Conservation (phyloP, 2,329 filamentous ascomycete genomes). For the Herpotrichia juniperi region DNA sequence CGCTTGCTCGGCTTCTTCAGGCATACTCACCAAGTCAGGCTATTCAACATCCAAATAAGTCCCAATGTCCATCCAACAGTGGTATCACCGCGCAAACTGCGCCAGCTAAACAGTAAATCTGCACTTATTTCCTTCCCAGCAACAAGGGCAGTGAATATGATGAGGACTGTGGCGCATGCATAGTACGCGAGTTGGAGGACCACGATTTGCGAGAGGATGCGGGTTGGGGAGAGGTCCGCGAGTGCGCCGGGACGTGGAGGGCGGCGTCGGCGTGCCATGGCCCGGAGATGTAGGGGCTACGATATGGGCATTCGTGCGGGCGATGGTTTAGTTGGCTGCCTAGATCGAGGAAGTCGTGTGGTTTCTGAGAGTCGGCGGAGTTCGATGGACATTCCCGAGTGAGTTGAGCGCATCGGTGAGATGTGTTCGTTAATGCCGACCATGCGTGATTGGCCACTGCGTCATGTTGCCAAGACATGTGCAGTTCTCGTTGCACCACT, state of each 20-base stretch:
- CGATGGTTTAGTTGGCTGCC: neutral
- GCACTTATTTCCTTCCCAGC: conserved; percentile 65
- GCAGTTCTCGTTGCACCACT: neutral
- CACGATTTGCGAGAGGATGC: conserved; percentile 70
- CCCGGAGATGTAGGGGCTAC: conserved; percentile 18
- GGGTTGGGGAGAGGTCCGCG: conserved; percentile 69
- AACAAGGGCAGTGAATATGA: conserved; percentile 71
- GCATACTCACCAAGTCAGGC: conserved; percentile 64
- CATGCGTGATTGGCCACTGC: conserved; percentile 10
- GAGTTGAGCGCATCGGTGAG: neutral
- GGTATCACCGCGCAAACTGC: conserved; percentile 68
- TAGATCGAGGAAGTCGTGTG: neutral
- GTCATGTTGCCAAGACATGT: neutral
- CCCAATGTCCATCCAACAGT: conserved; percentile 73
- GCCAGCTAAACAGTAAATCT: conserved; percentile 68
- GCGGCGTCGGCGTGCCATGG: conserved; percentile 64
- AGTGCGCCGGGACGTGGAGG: conserved; percentile 70
- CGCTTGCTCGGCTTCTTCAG: neutral
- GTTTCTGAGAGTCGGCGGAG: neutral
- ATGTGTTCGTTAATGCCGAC: conserved; percentile 10
- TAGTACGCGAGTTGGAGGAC: conserved; percentile 71
- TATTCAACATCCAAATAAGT: conserved; percentile 71
- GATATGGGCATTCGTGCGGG: conserved; percentile 18
- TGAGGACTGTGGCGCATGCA: conserved; percentile 64
- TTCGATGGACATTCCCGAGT: neutral